Percentiles rank a stretch among this genome's conserved stretches.
Evolutionary conservation across 805 yeast species (phyloP).

Genomic region (Kockiozyma suomiensis): DNA sequence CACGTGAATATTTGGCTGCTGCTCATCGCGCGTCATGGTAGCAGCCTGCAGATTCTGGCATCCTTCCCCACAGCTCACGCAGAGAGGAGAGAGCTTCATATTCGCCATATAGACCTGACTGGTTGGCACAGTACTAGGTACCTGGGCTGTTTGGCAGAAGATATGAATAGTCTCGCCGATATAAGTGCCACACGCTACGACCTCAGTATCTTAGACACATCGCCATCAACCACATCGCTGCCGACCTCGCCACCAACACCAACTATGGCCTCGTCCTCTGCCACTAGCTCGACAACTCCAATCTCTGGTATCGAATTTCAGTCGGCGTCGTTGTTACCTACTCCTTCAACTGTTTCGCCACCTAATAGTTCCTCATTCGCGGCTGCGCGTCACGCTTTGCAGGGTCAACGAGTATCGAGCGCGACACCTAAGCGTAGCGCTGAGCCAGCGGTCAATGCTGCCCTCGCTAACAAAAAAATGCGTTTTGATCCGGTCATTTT

Average conservation of each 20-base stretch:
- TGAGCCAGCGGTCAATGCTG: not conserved
- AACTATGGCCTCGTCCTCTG: not conserved
- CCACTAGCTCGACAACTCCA: not conserved
- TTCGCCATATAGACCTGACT: no score
- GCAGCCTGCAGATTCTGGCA: no score
- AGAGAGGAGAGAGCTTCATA: no score
- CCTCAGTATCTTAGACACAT: not conserved
- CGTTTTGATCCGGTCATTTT: constrained; percentile 10
- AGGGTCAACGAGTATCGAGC: not conserved
- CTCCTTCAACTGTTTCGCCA: not conserved
- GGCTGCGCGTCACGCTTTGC: not conserved
- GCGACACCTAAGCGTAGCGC: not conserved
- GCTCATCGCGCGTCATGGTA: no score
- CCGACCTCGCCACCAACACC: not conserved
- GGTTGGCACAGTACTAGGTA: no score
- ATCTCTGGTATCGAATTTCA: not conserved
- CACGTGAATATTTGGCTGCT: no score
- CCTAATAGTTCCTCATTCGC: not conserved
- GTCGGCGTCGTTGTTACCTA: not conserved
- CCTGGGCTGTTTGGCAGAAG: no score
- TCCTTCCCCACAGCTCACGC: no score
- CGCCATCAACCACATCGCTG: not conserved
- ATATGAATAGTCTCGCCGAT: no score
- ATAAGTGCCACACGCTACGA: not conserved
- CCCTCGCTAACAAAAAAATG: not conserved